Evolutionary conservation across 805 yeast genomes (phyloP).

Genomic region (Wickerhamomyces strasburgensis): DNA sequence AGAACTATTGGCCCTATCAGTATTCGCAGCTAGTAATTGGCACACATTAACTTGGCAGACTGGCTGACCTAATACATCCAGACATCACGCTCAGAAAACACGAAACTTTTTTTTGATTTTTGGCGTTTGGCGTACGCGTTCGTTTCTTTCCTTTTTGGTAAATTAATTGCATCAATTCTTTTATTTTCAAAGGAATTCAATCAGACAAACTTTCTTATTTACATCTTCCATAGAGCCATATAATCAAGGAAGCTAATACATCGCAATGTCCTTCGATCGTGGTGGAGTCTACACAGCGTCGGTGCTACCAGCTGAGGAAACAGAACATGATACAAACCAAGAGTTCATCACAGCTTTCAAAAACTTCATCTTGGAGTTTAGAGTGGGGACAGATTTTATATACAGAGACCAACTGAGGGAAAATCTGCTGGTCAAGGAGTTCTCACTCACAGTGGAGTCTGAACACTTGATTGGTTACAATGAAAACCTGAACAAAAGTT

Average conservation of each 20-base stretch:
- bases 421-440: conserved; percentile 72
- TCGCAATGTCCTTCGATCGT: conserved; percentile 24
- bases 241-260: neutral
- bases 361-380: conserved; percentile 77
- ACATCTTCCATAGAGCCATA: neutral
- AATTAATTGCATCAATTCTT: neutral
- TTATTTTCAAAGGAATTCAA: neutral
- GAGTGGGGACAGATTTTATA: conserved; percentile 74
- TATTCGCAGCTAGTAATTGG: too few relatives aligned
- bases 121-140: too few relatives aligned
- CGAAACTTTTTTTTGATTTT: neutral
- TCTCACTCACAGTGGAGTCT: conserved; percentile 65
- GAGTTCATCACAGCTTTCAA: conserved; percentile 76
- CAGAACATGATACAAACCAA: conserved; percentile 56
- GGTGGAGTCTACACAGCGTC: conserved; percentile 70
- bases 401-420: conserved; percentile 91
- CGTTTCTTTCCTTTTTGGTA: neutral
- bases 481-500: conserved; percentile 80
- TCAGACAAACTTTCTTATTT: neutral
- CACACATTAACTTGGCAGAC: too few relatives aligned
- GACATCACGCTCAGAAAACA: too few relatives aligned
- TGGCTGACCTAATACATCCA: too few relatives aligned
- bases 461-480: conserved; percentile 85
- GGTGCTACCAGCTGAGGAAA: conserved; percentile 80
- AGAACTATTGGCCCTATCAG: too few relatives aligned